phyloP scores from a whole-genome alignment of 1,139 yeast species.

The Petasospora rhodanensis region DNA sequence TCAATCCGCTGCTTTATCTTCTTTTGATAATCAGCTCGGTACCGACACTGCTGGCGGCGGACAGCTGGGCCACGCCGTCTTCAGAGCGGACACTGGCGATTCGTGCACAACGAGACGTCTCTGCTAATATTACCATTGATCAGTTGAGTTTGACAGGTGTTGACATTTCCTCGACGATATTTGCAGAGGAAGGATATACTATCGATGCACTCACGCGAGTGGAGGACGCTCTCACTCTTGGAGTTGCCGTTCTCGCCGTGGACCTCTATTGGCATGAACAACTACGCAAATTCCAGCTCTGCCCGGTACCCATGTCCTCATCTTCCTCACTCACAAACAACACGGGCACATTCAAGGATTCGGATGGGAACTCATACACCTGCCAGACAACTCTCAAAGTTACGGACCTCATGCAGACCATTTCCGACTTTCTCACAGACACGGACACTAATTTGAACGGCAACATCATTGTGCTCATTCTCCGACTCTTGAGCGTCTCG shows the following conservation, averaged over 20 bases:
- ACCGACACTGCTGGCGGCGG: constrained; percentile 1
- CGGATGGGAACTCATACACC: constrained; percentile 1
- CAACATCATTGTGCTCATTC: constrained; percentile 47
- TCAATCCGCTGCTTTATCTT: not conserved
- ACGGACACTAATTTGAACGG: constrained; percentile 58
- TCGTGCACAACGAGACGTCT: constrained; percentile 67
- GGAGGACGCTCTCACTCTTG: constrained; percentile 39
- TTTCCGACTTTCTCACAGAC: constrained; percentile 36
- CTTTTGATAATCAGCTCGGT: constrained; percentile 2
- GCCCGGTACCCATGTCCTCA: constrained; percentile 41
- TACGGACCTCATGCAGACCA: constrained; percentile 31
- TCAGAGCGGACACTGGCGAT: constrained; percentile 35
- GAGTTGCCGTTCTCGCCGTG: constrained; percentile 48
- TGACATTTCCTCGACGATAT: constrained; percentile 46
- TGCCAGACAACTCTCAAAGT: constrained; percentile 47
- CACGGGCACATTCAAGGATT: constrained; percentile 1
- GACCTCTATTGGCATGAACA: constrained; percentile 66
- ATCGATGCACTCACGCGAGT: constrained; percentile 37
- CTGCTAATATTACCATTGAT: constrained; percentile 51
- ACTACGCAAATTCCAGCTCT: constrained; percentile 57
- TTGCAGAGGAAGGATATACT: constrained; percentile 49
- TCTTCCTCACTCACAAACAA: constrained; percentile 1
- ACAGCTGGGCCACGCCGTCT: constrained; percentile 24
- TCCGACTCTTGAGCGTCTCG: constrained; percentile 33
- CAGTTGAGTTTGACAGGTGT: constrained; percentile 58